Conservation (phyloP, 495 filamentous ascomycete species). For the Cercophora sp. region DNA sequence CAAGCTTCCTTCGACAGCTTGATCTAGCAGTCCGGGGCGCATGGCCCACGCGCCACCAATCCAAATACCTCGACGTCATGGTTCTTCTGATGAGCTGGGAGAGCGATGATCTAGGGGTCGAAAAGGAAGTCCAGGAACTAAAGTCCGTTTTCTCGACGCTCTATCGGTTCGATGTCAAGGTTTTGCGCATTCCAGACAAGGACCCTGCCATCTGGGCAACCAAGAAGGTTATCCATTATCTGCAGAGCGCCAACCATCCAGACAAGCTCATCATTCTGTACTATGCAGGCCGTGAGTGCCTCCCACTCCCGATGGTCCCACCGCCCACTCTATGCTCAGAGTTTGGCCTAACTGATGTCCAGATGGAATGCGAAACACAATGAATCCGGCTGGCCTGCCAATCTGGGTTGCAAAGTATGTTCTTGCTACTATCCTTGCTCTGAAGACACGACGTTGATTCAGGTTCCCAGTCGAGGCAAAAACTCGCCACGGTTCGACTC, state of each 20-base stretch:
- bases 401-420: neutral
- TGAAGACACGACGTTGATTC: too few species aligned
- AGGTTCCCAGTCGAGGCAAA: neutral
- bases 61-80: neutral
- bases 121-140: neutral
- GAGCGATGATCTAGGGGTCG: conserved; percentile 1
- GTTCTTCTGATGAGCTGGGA: conserved; percentile 2
- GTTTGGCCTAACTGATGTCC: too few species aligned
- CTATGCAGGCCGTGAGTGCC: conserved; percentile 1
- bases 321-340: too few species aligned
- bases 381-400: too few species aligned
- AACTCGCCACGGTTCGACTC: neutral
- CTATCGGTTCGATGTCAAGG: neutral
- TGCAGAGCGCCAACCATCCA: neutral
- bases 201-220: neutral
- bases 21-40: neutral
- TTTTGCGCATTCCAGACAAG: neutral
- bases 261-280: conserved; percentile 5
- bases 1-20: neutral
- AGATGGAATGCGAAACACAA: too few species aligned
- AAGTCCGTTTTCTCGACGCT: neutral
- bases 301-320: neutral
- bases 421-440: neutral
- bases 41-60: neutral
- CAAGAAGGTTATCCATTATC: neutral